Evolutionary conservation across 2,329 filamentous ascomycete genomes (phyloP).

Genomic region (Colletotrichum caudatum): DNA sequence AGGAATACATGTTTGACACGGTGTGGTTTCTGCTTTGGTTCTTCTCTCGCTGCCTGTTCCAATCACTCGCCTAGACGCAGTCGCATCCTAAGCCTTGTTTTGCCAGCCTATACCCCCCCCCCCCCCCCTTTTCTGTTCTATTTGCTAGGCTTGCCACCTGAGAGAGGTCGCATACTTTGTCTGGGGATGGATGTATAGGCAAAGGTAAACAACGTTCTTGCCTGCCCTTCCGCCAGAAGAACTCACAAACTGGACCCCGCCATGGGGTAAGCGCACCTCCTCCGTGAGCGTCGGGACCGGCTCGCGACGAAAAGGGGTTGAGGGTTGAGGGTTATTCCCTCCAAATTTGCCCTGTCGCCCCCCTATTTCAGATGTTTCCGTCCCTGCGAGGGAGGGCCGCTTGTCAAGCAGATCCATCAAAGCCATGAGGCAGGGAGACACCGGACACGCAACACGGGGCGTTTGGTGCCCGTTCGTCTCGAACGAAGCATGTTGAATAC

Average conservation of each 20-base stretch:
- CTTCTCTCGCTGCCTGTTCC: background rate
- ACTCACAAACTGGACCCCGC: background rate
- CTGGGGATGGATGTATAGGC: slow-evolving; percentile 15
- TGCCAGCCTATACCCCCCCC: background rate
- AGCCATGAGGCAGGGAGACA: background rate
- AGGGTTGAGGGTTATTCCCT: slow-evolving; percentile 11
- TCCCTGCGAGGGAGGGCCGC: slow-evolving; percentile 10
- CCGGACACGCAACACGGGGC: background rate
- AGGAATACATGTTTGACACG: background rate
- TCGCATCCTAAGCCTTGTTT: background rate
- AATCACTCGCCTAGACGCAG: background rate
- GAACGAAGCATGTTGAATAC: slow-evolving; percentile 30
- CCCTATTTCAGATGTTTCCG: slow-evolving; percentile 35
- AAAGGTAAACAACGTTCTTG: slow-evolving; percentile 8
- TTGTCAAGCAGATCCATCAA: slow-evolving; percentile 25
- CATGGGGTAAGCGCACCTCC: background rate
- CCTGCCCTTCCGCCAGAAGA: background rate
- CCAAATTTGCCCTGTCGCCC: background rate
- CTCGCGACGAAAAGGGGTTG: background rate
- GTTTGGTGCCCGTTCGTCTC: slow-evolving; percentile 35
- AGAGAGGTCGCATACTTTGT: slow-evolving; percentile 27
- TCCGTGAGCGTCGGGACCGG: background rate
- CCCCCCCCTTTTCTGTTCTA: background rate
- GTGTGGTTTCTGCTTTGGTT: background rate
- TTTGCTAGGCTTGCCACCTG: background rate